These are phyloP conservation scores for Pythium aristosporum DNA, from an alignment of 352 stramenopile genomes.

Conservation along the genomic window DNA sequence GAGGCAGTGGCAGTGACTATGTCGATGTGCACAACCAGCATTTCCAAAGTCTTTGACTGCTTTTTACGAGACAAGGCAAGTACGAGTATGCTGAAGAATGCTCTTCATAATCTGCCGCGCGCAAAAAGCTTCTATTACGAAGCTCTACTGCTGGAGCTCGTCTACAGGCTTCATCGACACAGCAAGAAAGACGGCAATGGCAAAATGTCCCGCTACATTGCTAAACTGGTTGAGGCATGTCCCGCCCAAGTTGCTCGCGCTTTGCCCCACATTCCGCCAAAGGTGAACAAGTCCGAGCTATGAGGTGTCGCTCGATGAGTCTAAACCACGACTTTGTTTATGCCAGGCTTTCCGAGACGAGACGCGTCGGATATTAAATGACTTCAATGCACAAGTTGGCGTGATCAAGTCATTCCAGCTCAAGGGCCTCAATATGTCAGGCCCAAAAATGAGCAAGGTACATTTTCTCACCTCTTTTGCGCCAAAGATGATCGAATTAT, in stretches of 20 bases:
- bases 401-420: slow-evolving; percentile 30
- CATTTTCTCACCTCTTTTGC: neutral
- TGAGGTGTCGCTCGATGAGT: neutral
- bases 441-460: slow-evolving; percentile 1
- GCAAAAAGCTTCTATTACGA: slow-evolving; percentile 39
- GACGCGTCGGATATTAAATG: slow-evolving; percentile 33
- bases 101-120: slow-evolving; percentile 27
- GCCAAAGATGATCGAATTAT: neutral
- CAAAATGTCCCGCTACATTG: neutral
- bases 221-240: slow-evolving; percentile 18
- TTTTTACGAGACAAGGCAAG: slow-evolving; percentile 13
- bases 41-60: slow-evolving; percentile 15
- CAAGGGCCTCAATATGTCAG: neutral
- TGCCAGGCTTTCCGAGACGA: slow-evolving; percentile 32
- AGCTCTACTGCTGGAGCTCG: slow-evolving; percentile 34
- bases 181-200: slow-evolving; percentile 22
- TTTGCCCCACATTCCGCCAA: slow-evolving; percentile 26
- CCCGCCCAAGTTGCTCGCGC: slow-evolving; percentile 20
- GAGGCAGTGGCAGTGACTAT: slow-evolving; percentile 34
- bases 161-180: slow-evolving; percentile 32
- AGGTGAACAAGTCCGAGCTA: slow-evolving; percentile 14
- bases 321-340: neutral
- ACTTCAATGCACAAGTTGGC: slow-evolving; percentile 32
- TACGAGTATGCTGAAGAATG: slow-evolving; percentile 10
- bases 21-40: slow-evolving; percentile 36